These are phyloP conservation scores for Vitis amurensis DNA, from an alignment of 164 flowering plant genomes.

Conservation along the genomic window DNA sequence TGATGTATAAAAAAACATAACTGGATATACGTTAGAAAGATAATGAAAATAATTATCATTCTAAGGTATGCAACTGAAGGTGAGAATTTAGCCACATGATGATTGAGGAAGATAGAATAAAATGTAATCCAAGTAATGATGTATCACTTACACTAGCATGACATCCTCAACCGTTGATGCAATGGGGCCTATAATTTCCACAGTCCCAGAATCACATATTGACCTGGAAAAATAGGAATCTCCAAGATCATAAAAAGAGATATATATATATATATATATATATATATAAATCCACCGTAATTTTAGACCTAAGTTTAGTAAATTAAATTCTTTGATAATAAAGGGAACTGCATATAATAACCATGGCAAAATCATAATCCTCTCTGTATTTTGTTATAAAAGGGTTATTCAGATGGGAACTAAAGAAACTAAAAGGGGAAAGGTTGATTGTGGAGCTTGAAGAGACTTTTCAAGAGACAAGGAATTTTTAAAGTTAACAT, in stretches of 20 bases:
- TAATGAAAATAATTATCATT: no score
- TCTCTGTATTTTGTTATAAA: not conserved
- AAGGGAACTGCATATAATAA: not conserved
- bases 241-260: not conserved
- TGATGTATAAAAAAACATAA: no score
- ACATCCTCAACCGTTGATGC: conserved; percentile 91
- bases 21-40: no score
- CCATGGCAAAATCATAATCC: not conserved
- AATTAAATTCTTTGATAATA: not conserved
- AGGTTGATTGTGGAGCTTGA: no score
- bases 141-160: conserved; percentile 74
- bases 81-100: not conserved
- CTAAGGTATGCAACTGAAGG: not conserved
- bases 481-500: not conserved
- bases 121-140: not conserved
- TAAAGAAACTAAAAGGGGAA: no score
- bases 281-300: no score
- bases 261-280: no score
- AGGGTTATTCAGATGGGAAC: no score
- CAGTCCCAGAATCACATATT: conserved; percentile 78
- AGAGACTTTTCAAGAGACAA: no score
- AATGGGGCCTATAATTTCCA: conserved; percentile 85
- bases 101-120: not conserved
- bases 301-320: not conserved
- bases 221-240: conserved; percentile 41